These are phyloP conservation scores for Poronia punctata DNA, from an alignment of 495 filamentous ascomycete species.

Conservation along the genomic window DNA sequence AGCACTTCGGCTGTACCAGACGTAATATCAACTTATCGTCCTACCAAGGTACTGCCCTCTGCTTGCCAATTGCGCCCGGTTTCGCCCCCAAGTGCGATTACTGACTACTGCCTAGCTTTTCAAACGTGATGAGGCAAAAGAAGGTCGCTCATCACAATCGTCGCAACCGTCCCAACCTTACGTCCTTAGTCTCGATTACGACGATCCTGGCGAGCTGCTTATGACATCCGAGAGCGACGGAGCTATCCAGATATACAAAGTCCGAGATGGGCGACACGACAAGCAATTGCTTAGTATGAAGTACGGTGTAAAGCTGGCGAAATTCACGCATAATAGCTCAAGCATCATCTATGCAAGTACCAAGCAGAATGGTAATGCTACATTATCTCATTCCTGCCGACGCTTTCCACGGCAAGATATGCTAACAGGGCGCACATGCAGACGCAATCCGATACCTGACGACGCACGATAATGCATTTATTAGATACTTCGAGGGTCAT, in stretches of 20 bases:
- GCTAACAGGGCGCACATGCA: constrained; percentile 21
- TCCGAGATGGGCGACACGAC: constrained; percentile 76
- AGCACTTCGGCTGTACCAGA: constrained; percentile 39
- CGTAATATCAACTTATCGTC: constrained; percentile 39
- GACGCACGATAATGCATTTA: constrained; percentile 88
- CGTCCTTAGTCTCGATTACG: constrained; percentile 79
- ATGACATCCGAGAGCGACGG: constrained; percentile 87
- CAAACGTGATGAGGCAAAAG: constrained; percentile 36
- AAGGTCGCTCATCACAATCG: constrained; percentile 26
- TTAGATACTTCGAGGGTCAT: constrained; percentile 92
- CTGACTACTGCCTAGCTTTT: constrained; percentile 31
- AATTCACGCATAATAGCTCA: constrained; percentile 83
- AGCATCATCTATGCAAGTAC: constrained; percentile 93
- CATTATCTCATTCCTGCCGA: background rate
- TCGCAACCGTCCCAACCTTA: constrained; percentile 31
- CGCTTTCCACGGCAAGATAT: constrained; percentile 1
- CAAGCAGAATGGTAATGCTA: constrained; percentile 66
- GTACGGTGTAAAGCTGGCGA: constrained; percentile 87
- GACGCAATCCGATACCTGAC: constrained; percentile 87
- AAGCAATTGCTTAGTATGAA: constrained; percentile 87
- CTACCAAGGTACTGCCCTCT: constrained; percentile 40
- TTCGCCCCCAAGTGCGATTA: background rate
- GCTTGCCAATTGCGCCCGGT: background rate
- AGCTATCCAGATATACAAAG: constrained; percentile 88
- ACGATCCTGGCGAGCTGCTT: constrained; percentile 84